Evolutionary conservation across 2,329 filamentous ascomycete species (phyloP), one percentile per base, ranked within the genome.

Genomic region (Daldinia eschscholtzii): DNA sequence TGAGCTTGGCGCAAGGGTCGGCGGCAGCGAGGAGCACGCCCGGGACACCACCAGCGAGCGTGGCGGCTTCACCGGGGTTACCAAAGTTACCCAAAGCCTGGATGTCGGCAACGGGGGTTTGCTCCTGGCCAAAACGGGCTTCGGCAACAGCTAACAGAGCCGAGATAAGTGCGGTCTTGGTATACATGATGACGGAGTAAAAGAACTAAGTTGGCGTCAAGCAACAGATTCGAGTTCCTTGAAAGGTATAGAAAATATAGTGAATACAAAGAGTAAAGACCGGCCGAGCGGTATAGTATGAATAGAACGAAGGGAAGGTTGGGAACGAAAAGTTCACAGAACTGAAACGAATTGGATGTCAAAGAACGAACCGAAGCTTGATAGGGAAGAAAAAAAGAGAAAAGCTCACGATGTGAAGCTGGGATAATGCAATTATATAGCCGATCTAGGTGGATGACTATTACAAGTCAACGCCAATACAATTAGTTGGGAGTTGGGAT

Each of bases 1-100:
- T 79, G 72, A 92, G 88, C 85, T 90, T 92, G 70, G 82, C 88
- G 73, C 91, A 93, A 39, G 91, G 87, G 79, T 89, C 88, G 67
- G 90, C 87, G 46, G 83, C 89, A 28, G 85, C 90, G 20, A 92
- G 84, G 7, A 93, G 85, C 64, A 88, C 86, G 39, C 86, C 82
- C 53, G 91, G 87, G 33, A 89, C 86, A 15, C 81, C 81, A 60
- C 90, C 90, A 46, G 88, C 87, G 64, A 92, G 86, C 50, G 89
- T 91, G 42, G 84, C 85, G 55, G 90, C 89, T 70, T 85, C 84
- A 48, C 90, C 90, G 1, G 89, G 82, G 44, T 81, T 78, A 59
- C 89, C 89, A 62, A 86, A 85, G 73, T 82, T 81, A 61, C 82
- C 78, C 28, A 91, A 84, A 30, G 83, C 83, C 53, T 80, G 78